Evolutionary conservation across 225 moss, liverwort and hornwort species (phyloP), one percentile per base, ranked within the genome.

Genomic region (Bryum argenteum): DNA sequence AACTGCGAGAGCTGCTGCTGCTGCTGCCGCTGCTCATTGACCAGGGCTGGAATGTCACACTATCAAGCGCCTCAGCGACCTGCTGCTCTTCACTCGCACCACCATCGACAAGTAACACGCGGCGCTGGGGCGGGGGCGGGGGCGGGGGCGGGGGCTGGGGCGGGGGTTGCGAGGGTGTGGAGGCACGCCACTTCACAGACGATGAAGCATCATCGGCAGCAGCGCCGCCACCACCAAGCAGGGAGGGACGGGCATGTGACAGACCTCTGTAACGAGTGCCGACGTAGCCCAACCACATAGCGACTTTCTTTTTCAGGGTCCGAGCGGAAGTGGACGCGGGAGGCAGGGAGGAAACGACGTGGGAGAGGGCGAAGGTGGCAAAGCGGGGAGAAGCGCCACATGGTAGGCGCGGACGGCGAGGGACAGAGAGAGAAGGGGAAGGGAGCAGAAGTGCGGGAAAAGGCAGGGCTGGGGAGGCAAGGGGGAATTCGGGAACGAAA

Each of bases 231-330:
- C 33, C 33, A 6, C 33, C 33, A 0, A 3, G 33, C 5, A 48
- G 12, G 17, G 16, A 48, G 17, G 48, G 15, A 52, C 16, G 16
- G 39, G 12, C 23, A 80, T 16, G 21, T 39, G 37, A 42, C 60
- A 55, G 12, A 82, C 95, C 96, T 86, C 84, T 93, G 75, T 90
- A 96, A 7, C 79, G 91, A 64, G 93, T 93, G 53, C 96, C 93
- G 10, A 91, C 90, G 54, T 96, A 96, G 53, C 96, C 96, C 71
- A 93, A 68, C 96, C 96, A 96, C 71, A 96, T 66, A 12, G 93
- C 93, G 12, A 96, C 96, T 78, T 93, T 96, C 85, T 91, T 96
- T 81, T 96, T 96, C 65, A 78, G 24, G 41, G 61, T 59, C 72
- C 44, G 65, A 28, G 28, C 48, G 33, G 47, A 9, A 69, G 5